Base-by-base conservation (phyloP, 1,139 yeast genomes). In the Lodderomyces orthopsilosis region DNA sequence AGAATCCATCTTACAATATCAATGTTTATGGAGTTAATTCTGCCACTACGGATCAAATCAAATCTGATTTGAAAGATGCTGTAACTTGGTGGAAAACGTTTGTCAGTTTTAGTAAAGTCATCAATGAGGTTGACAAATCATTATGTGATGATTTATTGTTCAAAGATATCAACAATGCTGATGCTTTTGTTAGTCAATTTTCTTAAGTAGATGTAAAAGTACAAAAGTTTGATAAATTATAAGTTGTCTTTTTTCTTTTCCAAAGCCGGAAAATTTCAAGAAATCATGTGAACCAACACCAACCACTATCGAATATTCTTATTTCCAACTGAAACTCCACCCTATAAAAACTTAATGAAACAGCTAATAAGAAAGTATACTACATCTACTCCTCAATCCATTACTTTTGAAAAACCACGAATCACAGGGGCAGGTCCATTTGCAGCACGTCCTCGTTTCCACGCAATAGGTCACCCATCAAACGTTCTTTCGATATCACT, bases 11-110 rank as follows among this genome's bases (percentile, higher is more conserved):
- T 3, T 70, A 67, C 51, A 72, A 71, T 51, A 69, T 68, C 43
- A 71, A 71, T 51, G 74, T 70, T 27, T 61, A 68, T 50, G 76
- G 77, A 2, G 62, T 66, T 34, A 72, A 72, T 48, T 64, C 75
- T 40, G 61, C 70, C 19, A 65, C 68, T 1, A 50, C 62, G 1
- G 60, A 55, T 1, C 75, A 68, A 49, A 59, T 77, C 14, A 56
- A 64, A 26, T 52, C 51, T 1, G 84, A 79, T 52, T 64, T 81
- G 41, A 55, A 60, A 4, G 50, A 50, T 15, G 78, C 74, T 5
- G 59, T 72, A 10, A 48, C 54, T 35, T 74, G 75, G 48, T 68
- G 79, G 70, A 48, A 49, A 14, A 54, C 63, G 38, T 78, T 78
- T 43, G 66, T 73, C 40, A 54, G 60, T 26, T 62, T 81, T 43